phyloP scores from a whole-genome alignment of 768 basidiomycete species.

The Termitomyces sp. region DNA sequence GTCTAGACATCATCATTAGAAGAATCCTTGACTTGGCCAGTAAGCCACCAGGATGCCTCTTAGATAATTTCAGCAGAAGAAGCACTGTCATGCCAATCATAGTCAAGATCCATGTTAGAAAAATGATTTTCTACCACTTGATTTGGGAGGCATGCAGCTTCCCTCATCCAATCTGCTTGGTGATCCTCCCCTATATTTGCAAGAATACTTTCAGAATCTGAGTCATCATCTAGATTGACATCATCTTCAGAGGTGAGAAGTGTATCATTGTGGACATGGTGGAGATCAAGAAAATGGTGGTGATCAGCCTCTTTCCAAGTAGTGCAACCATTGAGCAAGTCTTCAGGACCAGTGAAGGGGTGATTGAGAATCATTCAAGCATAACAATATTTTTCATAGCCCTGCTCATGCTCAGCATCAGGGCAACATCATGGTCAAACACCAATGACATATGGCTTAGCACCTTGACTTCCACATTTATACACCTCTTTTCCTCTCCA shows the following conservation, averaged over 20 bases:
- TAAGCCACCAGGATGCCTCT: conserved; percentile 13
- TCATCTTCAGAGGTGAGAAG: too few relatives aligned
- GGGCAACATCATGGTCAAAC: conserved; percentile 2
- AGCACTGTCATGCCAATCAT: too few relatives aligned
- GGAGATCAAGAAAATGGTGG: neutral
- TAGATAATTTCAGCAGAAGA: conserved; percentile 1
- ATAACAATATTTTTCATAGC: conserved; percentile 8
- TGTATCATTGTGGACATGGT: neutral
- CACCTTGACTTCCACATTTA: neutral
- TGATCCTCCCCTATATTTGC: too few relatives aligned
- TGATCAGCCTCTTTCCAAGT: neutral
- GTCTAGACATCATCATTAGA: conserved; percentile 18
- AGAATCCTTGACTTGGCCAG: conserved; percentile 14
- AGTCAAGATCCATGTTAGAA: too few relatives aligned
- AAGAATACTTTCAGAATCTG: too few relatives aligned
- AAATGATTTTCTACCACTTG: too few relatives aligned
- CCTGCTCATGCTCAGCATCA: neutral
- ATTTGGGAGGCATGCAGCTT: too few relatives aligned
- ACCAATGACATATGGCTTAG: neutral
- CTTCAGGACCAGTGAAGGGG: neutral
- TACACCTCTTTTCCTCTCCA: neutral
- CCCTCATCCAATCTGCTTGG: too few relatives aligned
- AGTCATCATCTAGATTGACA: too few relatives aligned
- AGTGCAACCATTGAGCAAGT: neutral
- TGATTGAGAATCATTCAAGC: conserved; percentile 6